Percentiles rank a stretch among this genome's conserved stretches.
These are phyloP conservation scores for Heritiera littoralis DNA, from an alignment of 345 rosid species.

Conservation along the genomic window DNA sequence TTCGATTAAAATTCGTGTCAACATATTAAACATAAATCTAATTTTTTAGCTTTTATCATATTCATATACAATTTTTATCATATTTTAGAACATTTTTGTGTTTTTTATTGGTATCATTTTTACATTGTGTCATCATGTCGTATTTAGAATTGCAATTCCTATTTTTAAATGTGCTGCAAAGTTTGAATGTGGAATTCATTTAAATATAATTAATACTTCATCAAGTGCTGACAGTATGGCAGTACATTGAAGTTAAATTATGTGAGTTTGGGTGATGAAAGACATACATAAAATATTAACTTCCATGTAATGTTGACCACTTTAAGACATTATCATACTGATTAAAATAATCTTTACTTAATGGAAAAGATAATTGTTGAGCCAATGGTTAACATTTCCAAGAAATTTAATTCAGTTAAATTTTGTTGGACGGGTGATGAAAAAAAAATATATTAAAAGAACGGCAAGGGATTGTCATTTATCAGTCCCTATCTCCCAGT, in stretches of 20 bases:
- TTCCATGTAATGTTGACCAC: background rate
- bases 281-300: too few relatives aligned
- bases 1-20: too few relatives aligned
- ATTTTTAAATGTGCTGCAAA: background rate
- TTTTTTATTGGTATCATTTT: too few relatives aligned
- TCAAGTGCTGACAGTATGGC: background rate
- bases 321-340: too few relatives aligned
- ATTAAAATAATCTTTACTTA: background rate
- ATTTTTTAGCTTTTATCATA: too few relatives aligned
- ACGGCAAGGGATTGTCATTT: background rate
- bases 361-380: background rate
- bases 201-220: background rate
- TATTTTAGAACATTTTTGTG: too few relatives aligned
- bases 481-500: background rate
- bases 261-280: too few relatives aligned
- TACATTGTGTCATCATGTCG: too few relatives aligned
- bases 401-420: background rate
- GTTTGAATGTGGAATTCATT: constrained; percentile 7
- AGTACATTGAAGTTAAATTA: background rate
- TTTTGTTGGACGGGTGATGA: background rate
- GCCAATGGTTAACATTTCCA: background rate
- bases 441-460: background rate
- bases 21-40: too few relatives aligned
- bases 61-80: too few relatives aligned
- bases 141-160: too few relatives aligned